Conservation (phyloP, 192 early-diverging fungal genomes). For the Kickxella alabastrina region DNA sequence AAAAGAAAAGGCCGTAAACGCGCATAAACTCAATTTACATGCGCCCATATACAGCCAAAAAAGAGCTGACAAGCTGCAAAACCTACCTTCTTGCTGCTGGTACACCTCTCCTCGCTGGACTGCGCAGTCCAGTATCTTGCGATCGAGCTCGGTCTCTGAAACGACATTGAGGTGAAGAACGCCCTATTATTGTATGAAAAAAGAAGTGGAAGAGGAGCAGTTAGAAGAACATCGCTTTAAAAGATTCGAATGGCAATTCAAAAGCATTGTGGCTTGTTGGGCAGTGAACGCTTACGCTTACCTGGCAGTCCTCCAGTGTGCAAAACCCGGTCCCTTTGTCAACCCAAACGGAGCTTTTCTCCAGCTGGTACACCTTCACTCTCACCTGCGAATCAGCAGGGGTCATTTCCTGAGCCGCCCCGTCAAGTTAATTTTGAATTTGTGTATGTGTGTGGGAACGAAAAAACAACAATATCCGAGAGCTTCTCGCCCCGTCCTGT, state of each 20-base stretch:
- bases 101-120: conserved; percentile 73
- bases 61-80: background rate
- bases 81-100: conserved; percentile 80
- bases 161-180: conserved; percentile 60
- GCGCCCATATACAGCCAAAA: no score
- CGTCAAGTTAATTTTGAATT: background rate
- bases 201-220: conserved; percentile 1
- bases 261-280: no score
- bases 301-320: conserved; percentile 62
- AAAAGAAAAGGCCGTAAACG: no score
- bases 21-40: no score
- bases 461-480: no score
- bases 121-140: conserved; percentile 65
- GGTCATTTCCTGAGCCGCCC: conserved; percentile 20
- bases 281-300: no score
- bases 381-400: conserved; percentile 54
- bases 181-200: conserved; percentile 34
- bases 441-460: conserved; percentile 8
- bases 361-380: conserved; percentile 85
- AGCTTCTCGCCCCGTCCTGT: no score
- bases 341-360: conserved; percentile 66
- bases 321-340: conserved; percentile 86
- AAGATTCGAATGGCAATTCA: no score
- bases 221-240: no score
- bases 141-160: conserved; percentile 56